phyloP scores from a whole-genome alignment of 208 protist genomes.

The Trypanosomatidae sp. region DNA sequence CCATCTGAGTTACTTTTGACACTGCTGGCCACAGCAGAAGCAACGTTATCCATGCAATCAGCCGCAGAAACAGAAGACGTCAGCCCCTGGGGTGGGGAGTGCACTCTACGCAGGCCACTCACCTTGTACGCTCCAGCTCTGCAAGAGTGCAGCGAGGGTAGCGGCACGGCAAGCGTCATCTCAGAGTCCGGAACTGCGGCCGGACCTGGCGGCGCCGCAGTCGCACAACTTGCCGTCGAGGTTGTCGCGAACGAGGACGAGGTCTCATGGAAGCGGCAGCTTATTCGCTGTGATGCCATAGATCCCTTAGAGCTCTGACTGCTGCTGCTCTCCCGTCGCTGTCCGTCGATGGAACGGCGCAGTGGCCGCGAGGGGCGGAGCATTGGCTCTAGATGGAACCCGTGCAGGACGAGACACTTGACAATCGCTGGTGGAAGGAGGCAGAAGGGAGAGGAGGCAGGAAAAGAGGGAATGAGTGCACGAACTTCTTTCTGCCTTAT shows the following conservation, averaged over 20 bases:
- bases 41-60: not conserved
- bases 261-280: not conserved
- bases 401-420: not conserved
- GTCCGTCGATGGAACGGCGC: slow-evolving; percentile 18
- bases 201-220: not conserved
- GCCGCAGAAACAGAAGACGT: not conserved
- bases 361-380: slow-evolving; percentile 17
- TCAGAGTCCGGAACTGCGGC: not conserved
- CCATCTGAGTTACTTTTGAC: not conserved
- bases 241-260: not conserved
- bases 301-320: not conserved
- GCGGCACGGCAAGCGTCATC: not conserved
- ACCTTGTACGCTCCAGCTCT: slow-evolving; percentile 4
- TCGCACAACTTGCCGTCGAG: not conserved
- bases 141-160: not conserved
- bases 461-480: not conserved
- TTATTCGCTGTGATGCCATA: not conserved
- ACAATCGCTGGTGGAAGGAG: not conserved
- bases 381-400: slow-evolving; percentile 2
- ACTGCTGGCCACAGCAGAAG: not conserved
- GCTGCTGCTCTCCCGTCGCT: not conserved
- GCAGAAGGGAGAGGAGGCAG: not conserved
- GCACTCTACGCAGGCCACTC: not conserved
- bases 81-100: not conserved
- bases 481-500: not conserved